Evolutionary conservation across 768 basidiomycete species (phyloP).

Genomic region (Tulasnella sp.): DNA sequence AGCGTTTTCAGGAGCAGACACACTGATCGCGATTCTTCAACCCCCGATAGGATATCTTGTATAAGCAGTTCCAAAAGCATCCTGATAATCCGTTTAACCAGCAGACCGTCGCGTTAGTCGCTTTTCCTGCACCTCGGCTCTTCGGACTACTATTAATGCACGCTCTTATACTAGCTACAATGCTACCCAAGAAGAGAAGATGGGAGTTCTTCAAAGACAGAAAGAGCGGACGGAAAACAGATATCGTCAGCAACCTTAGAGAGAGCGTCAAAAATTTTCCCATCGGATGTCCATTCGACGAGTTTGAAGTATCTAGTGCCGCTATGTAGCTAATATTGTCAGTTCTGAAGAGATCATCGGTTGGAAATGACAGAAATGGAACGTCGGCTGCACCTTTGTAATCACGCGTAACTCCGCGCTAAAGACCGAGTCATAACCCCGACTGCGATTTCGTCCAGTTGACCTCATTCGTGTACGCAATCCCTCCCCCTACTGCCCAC

Average conservation of each 20-base stretch:
- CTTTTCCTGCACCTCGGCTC: background rate
- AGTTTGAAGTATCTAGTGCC: background rate
- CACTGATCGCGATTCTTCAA: conserved; percentile 9
- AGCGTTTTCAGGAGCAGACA: no score
- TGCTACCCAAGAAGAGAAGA: conserved; percentile 76
- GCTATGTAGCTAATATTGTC: background rate
- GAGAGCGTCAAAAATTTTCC: no score
- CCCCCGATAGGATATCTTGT: conserved; percentile 55
- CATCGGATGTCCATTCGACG: no score
- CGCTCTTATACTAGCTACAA: conserved; percentile 56
- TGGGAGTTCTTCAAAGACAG: conserved; percentile 57
- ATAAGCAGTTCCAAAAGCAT: conserved; percentile 93
- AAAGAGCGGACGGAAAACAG: conserved; percentile 26
- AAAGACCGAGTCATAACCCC: background rate
- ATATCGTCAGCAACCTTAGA: background rate
- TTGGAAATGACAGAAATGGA: background rate
- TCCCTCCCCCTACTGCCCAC: background rate
- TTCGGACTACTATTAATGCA: background rate
- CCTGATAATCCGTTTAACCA: conserved; percentile 81
- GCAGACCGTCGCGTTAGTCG: background rate
- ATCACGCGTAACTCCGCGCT: background rate
- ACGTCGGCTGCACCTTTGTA: background rate
- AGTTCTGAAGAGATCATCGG: no score
- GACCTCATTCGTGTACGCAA: background rate
- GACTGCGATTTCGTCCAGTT: background rate